These are phyloP conservation scores for Penicillium arizonense DNA, from an alignment of 495 filamentous ascomycete genomes.

Conservation along the genomic window DNA sequence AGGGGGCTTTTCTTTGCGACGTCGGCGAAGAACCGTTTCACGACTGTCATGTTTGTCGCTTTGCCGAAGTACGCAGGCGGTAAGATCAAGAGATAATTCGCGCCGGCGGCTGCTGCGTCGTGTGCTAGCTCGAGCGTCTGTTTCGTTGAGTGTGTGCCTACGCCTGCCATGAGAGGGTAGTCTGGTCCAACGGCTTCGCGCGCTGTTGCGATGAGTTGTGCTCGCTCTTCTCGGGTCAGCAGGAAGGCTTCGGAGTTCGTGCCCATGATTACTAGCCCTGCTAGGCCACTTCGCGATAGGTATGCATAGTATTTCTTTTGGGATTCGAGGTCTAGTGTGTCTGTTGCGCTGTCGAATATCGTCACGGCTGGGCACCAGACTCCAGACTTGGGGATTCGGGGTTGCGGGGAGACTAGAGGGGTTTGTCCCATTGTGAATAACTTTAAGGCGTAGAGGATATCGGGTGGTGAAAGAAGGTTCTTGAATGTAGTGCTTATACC, in stretches of 20 bases:
- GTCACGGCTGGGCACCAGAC: neutral
- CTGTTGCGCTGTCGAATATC: slow-evolving; percentile 7
- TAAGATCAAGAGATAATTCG: slow-evolving; percentile 59
- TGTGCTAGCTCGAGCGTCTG: slow-evolving; percentile 58
- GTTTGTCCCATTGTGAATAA: neutral
- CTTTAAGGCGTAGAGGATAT: neutral
- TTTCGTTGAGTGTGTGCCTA: slow-evolving; percentile 61
- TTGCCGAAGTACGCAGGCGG: slow-evolving; percentile 66
- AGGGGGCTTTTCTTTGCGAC: slow-evolving; percentile 50
- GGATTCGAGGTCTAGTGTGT: slow-evolving; percentile 47
- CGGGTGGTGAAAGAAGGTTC: too few species aligned
- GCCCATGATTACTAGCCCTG: slow-evolving; percentile 60
- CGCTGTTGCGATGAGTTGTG: slow-evolving; percentile 48
- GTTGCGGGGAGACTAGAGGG: neutral
- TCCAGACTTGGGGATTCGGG: neutral
- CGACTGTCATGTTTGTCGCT: slow-evolving; percentile 53
- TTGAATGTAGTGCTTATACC: too few species aligned
- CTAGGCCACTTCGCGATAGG: slow-evolving; percentile 51
- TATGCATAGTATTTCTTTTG: slow-evolving; percentile 56
- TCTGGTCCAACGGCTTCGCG: slow-evolving; percentile 48
- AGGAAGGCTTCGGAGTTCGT: slow-evolving; percentile 68
- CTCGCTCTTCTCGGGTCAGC: slow-evolving; percentile 59
- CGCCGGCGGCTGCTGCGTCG: slow-evolving; percentile 58
- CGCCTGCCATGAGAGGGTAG: slow-evolving; percentile 62
- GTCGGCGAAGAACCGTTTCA: slow-evolving; percentile 60